phyloP scores from a whole-genome alignment of 2,329 filamentous ascomycete genomes.

The Xylaria hypoxylon region DNA sequence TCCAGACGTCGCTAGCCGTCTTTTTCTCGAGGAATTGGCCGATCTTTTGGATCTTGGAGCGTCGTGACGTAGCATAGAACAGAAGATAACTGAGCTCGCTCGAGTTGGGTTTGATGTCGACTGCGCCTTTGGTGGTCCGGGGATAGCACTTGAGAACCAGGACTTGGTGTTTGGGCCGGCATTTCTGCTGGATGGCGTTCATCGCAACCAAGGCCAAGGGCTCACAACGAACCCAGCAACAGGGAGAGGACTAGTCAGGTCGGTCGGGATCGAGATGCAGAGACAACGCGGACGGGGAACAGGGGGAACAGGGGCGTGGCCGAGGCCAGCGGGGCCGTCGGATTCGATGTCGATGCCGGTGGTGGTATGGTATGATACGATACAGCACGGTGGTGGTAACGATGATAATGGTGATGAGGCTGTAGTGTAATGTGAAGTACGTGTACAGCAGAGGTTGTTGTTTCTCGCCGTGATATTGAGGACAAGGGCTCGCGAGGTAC shows the following conservation, averaged over 20 bases:
- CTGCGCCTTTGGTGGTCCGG: slow-evolving; percentile 87
- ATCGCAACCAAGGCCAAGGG: slow-evolving; percentile 56
- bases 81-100: slow-evolving; percentile 97
- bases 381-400: not conserved
- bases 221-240: slow-evolving; percentile 37
- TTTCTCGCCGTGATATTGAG: slow-evolving; percentile 23
- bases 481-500: slow-evolving; percentile 15
- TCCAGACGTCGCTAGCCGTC: slow-evolving; percentile 91
- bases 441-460: not conserved
- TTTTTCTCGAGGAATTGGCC: slow-evolving; percentile 95
- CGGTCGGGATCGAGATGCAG: slow-evolving; percentile 13
- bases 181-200: slow-evolving; percentile 74
- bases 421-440: not conserved
- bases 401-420: slow-evolving; percentile 5
- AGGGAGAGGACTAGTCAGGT: slow-evolving; percentile 24
- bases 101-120: slow-evolving; percentile 94
- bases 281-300: slow-evolving; percentile 12
- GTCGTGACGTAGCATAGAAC: slow-evolving; percentile 94
- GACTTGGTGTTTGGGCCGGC: slow-evolving; percentile 96
- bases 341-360: slow-evolving; percentile 19
- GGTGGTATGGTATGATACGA: not conserved
- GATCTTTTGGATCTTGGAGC: slow-evolving; percentile 96
- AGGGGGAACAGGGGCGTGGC: slow-evolving; percentile 2
- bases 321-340: slow-evolving; percentile 17
- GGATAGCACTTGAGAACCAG: slow-evolving; percentile 97